phyloP scores from a whole-genome alignment of 345 rosid species.

The Cardamine occulta region DNA sequence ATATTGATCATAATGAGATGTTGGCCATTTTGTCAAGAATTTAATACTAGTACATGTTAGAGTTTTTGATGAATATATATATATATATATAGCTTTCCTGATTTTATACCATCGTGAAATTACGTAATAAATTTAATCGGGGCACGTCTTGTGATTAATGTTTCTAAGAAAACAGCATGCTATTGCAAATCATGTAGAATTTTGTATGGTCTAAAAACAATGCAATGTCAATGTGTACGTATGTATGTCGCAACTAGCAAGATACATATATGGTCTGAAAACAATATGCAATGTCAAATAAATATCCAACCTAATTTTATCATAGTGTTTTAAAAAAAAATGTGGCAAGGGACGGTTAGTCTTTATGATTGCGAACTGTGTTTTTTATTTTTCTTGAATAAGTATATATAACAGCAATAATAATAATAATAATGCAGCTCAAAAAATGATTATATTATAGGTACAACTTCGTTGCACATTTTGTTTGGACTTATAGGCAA shows the following conservation, averaged over 20 bases:
- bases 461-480: slow-evolving; percentile 39
- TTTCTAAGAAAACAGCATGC: slow-evolving; percentile 12
- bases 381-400: neutral
- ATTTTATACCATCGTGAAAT: slow-evolving; percentile 7
- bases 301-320: neutral
- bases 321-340: neutral
- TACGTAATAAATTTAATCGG: neutral
- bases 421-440: slow-evolving; percentile 10
- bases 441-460: slow-evolving; percentile 28
- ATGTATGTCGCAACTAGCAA: slow-evolving; percentile 3
- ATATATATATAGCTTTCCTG: neutral
- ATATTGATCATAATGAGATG: slow-evolving; percentile 28
- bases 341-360: slow-evolving; percentile 20
- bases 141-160: slow-evolving; percentile 15
- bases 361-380: slow-evolving; percentile 37
- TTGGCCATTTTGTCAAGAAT: slow-evolving; percentile 28
- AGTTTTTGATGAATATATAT: slow-evolving; percentile 4
- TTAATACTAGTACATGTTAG: slow-evolving; percentile 16
- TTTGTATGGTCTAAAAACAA: slow-evolving; percentile 32
- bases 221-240: slow-evolving; percentile 15
- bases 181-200: slow-evolving; percentile 17
- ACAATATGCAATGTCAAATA: slow-evolving; percentile 2
- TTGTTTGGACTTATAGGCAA: slow-evolving; percentile 27
- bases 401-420: slow-evolving; percentile 1
- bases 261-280: slow-evolving; percentile 5